These are phyloP conservation scores for Uronychia binucleata DNA, from an alignment of 73 alveolate species.

Conservation along the genomic window DNA sequence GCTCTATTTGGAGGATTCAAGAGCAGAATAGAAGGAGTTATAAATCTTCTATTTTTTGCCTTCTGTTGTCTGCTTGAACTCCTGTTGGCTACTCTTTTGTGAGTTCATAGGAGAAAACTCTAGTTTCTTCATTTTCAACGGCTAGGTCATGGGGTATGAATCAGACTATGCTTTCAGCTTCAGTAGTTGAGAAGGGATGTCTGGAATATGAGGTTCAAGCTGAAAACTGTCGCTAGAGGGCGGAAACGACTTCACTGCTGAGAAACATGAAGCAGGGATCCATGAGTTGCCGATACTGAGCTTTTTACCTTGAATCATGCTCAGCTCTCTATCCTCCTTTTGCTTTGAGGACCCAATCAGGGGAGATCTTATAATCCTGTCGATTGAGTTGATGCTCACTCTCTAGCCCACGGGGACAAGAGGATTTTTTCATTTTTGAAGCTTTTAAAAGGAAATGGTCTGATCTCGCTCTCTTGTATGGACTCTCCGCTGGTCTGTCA, in stretches of 20 bases:
- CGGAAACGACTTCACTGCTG: not conserved
- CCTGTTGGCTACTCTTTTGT: not conserved
- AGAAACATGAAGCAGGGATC: not conserved
- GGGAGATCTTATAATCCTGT: not conserved
- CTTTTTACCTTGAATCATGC: not conserved
- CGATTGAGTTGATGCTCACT: not conserved
- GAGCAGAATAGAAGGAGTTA: too few relatives aligned
- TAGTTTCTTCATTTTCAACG: not conserved
- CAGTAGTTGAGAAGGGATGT: not conserved
- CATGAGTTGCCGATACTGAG: not conserved
- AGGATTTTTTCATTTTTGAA: not conserved
- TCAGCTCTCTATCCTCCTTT: not conserved
- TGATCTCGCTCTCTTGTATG: not conserved
- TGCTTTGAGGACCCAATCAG: not conserved
- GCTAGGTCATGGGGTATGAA: not conserved
- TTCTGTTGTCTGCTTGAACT: too few relatives aligned
- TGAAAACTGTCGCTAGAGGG: not conserved
- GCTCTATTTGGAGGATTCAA: too few relatives aligned
- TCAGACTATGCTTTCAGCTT: not conserved
- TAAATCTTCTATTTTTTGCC: too few relatives aligned
- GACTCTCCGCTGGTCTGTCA: not conserved
- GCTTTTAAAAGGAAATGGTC: not conserved
- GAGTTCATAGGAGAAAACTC: not conserved
- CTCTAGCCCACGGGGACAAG: not conserved
- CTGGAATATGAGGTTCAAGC: not conserved